phyloP scores from a whole-genome alignment of 768 basidiomycete species.

The Collybia nuda region DNA sequence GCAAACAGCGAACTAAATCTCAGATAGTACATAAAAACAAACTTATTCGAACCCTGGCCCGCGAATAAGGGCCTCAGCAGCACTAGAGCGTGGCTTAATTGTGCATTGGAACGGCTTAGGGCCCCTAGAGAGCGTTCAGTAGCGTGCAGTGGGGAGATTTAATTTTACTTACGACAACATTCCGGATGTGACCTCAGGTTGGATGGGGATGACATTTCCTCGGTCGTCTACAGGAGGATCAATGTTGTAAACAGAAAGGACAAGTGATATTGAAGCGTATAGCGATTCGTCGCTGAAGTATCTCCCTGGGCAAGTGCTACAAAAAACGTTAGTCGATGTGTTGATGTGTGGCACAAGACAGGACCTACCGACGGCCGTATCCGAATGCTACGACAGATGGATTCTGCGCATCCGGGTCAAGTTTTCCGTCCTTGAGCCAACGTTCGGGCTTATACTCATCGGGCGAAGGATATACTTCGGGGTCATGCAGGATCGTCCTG shows the following conservation, averaged over 20 bases:
- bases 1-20: too few species aligned
- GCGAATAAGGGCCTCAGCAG: neutral
- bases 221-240: neutral
- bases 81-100: constrained; percentile 10
- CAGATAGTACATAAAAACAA: too few species aligned
- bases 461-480: constrained; percentile 1
- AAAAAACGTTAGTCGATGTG: neutral
- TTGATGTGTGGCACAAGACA: neutral
- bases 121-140: neutral
- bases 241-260: neutral
- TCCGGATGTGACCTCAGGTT: neutral
- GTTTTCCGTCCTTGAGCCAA: constrained; percentile 5
- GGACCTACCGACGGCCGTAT: constrained; percentile 5
- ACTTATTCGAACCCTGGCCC: neutral
- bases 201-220: neutral
- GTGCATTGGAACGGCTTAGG: constrained; percentile 9
- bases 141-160: neutral
- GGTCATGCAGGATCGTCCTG: constrained; percentile 2
- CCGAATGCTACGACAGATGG: constrained; percentile 2
- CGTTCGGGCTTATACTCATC: constrained; percentile 5
- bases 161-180: neutral
- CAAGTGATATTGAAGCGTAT: neutral
- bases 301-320: constrained; percentile 1
- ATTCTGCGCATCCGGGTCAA: constrained; percentile 1
- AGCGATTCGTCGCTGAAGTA: neutral